Conservation (phyloP, 257 asterid species). For the Solanum commersonii region DNA sequence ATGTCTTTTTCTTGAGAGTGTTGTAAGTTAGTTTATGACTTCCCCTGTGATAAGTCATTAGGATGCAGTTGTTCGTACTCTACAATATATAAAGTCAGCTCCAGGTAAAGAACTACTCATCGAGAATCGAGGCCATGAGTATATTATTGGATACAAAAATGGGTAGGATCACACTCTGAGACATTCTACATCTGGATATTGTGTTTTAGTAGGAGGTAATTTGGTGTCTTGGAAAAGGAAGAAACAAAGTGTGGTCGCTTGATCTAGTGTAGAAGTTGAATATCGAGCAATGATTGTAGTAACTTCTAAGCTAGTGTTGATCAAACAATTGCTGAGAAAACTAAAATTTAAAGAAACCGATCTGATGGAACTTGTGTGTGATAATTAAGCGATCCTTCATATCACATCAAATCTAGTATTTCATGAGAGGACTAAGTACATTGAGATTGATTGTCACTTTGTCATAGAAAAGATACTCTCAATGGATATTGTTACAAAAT, state of each 20-base stretch:
- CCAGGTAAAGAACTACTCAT: not conserved
- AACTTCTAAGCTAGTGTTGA: not conserved
- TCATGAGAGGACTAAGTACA: not conserved
- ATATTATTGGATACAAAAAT: not conserved
- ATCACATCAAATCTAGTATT: not conserved
- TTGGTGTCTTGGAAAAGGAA: not conserved
- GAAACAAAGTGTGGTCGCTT: not conserved
- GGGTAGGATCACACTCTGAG: not conserved
- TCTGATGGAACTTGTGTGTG: not conserved
- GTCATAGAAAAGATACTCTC: not conserved
- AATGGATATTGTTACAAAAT: not conserved
- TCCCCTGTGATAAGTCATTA: not conserved
- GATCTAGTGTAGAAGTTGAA: not conserved
- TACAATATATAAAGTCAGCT: not conserved
- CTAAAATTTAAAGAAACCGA: not conserved
- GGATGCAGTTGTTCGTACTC: not conserved
- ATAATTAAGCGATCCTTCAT: not conserved
- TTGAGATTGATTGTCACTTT: not conserved
- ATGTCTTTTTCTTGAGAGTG: not conserved
- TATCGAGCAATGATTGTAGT: not conserved
- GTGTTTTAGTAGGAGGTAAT: not conserved
- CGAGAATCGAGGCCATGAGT: not conserved
- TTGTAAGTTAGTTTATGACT: not conserved
- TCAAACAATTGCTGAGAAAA: not conserved
- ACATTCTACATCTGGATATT: not conserved